phyloP scores from a whole-genome alignment of 768 basidiomycete genomes.

The Auricularia cornea region DNA sequence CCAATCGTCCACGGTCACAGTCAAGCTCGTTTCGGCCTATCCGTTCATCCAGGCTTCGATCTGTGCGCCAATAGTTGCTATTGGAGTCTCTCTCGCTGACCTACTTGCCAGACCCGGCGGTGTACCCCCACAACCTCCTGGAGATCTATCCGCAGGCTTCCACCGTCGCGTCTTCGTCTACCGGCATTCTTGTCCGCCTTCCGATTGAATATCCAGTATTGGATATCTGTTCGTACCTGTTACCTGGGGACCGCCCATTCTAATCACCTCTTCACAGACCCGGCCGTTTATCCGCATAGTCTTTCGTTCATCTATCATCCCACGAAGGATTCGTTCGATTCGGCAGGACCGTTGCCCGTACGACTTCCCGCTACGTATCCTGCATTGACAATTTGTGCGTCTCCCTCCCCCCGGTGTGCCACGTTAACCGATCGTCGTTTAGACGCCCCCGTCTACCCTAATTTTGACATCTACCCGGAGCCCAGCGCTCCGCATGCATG shows the following conservation, averaged over 20 bases:
- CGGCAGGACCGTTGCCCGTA: background rate
- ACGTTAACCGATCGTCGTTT: background rate
- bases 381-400: conserved; percentile 22
- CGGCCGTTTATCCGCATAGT: conserved; percentile 33
- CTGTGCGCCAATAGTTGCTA: too few species aligned
- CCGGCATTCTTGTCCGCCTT: conserved; percentile 2
- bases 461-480: conserved; percentile 21
- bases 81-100: too few species aligned
- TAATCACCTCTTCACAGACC: conserved; percentile 20
- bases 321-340: background rate
- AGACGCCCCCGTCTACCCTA: conserved; percentile 17
- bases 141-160: background rate
- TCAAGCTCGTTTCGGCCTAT: background rate
- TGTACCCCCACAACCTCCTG: conserved; percentile 5
- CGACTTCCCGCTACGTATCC: conserved; percentile 15
- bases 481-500: conserved; percentile 13
- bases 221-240: background rate
- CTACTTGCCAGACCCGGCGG: conserved; percentile 8
- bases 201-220: background rate
- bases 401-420: background rate
- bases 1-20: background rate
- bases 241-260: background rate
- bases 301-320: conserved; percentile 30
- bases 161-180: background rate
- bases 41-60: background rate